Conservation (phyloP, 192 early-diverging fungal genomes). For the Umbelopsis sp. region DNA sequence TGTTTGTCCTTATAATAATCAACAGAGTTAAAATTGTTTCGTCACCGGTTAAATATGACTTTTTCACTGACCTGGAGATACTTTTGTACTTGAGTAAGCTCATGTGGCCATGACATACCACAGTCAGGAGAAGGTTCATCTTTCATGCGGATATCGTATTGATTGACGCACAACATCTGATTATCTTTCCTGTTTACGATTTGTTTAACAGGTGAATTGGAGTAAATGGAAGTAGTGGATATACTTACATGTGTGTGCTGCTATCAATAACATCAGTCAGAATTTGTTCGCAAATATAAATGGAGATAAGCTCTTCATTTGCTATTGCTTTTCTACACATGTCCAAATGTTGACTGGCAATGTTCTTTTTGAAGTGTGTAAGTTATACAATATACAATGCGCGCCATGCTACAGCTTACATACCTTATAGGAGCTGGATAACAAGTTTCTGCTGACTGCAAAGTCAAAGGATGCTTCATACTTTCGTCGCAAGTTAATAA, state of each 20-base stretch:
- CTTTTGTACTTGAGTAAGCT: slow-evolving; percentile 42
- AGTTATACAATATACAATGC: background rate
- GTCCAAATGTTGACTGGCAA: slow-evolving; percentile 20
- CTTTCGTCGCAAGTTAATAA: slow-evolving; percentile 22
- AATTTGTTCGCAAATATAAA: slow-evolving; percentile 45
- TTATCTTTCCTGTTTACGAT: slow-evolving; percentile 18
- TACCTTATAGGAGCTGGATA: slow-evolving; percentile 37
- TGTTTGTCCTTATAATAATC: slow-evolving; percentile 43
- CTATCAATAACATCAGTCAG: slow-evolving; percentile 30
- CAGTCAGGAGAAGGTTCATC: slow-evolving; percentile 49
- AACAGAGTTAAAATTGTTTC: background rate
- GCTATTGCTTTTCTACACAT: slow-evolving; percentile 25
- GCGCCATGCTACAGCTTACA: background rate
- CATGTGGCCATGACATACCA: slow-evolving; percentile 59
- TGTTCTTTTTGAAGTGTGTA: background rate
- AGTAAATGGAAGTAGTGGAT: no score
- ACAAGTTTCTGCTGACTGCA: slow-evolving; percentile 33
- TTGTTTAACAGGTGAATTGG: no score
- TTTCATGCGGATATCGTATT: slow-evolving; percentile 57
- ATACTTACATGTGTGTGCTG: slow-evolving; percentile 14
- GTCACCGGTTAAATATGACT: background rate
- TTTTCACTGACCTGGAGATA: slow-evolving; percentile 55
- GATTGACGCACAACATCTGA: slow-evolving; percentile 50
- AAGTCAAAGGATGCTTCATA: slow-evolving; percentile 50
- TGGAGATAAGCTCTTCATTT: background rate